Evolutionary conservation across 1,284 basidiomycete genomes (phyloP), one percentile per base, ranked within the genome.

Genomic region (Mycosarcoma mackinlayi): DNA sequence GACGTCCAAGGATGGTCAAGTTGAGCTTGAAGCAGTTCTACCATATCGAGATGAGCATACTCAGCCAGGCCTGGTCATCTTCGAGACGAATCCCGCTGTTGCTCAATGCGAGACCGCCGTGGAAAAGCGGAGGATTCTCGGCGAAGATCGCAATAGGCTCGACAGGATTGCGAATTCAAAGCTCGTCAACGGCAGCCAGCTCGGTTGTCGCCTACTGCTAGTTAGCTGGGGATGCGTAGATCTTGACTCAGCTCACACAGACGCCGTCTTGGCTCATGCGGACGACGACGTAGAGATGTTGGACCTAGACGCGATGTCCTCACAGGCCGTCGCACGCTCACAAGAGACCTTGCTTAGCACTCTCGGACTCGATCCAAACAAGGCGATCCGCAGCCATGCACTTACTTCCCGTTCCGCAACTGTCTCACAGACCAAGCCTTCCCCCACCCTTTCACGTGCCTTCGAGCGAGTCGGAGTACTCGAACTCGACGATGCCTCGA

Each of bases 51-150:
- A 44, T 33, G 55, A 51, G 10, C 52, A 56, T 24, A 48, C 44
- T 16, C 56, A 68, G 25, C 45, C 63, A 3, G 65, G 73, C 3
- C 35, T 75, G 19, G 64, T 75, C 4, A 44, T 75, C 4, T 68
- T 75, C 28, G 73, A 75, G 23, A 58, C 50, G 27, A 63, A 39
- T 30, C 63, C 68, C 7, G 33, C n/a, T 1, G 39, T 38, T 16
- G 63, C 48, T 16, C 52, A 52, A 18, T 33, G 48, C 8, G 34
- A 41, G 31, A 34, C 59, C 13, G 50, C n/a, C 6, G 44, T 14
- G n/a, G 52, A 67, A 37, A n/a, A 49, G 18, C 28, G 28, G 2
- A 35, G 33, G 6, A 11, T 45, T 14, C 21, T 66, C 7, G 25
- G 19, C 2, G 31, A 49, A 24, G 64, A 72, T 34, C 31, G 69